Conservation (phyloP, 768 basidiomycete species). For the Leucogyrophana mollusca region DNA sequence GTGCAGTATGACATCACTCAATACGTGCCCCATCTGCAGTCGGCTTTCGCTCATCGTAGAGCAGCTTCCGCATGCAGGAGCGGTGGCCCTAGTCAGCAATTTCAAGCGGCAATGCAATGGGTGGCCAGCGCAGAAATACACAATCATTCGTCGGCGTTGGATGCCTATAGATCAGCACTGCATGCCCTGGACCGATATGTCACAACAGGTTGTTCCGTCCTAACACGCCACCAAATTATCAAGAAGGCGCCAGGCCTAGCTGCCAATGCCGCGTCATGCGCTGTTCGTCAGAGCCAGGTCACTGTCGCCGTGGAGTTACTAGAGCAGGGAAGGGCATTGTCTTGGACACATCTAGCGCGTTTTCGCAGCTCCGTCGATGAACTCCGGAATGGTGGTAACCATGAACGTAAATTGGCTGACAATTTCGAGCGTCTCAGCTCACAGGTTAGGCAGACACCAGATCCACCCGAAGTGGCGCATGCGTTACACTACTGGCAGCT, state of each 20-base stretch:
- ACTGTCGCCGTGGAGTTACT: background rate
- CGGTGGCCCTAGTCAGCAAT: no score
- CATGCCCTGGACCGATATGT: conserved; percentile 19
- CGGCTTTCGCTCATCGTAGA: no score
- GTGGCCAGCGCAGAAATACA: conserved; percentile 17
- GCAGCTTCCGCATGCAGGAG: no score
- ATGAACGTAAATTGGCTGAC: background rate
- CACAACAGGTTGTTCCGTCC: conserved; percentile 11
- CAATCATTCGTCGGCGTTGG: conserved; percentile 25
- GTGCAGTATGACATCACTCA: no score
- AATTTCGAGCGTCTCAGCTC: background rate
- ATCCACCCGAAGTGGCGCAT: background rate
- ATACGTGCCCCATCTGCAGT: no score
- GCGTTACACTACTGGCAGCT: background rate
- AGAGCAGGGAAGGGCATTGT: background rate
- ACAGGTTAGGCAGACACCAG: background rate
- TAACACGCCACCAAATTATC: no score
- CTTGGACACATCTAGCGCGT: background rate
- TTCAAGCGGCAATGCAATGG: no score
- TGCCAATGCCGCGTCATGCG: background rate
- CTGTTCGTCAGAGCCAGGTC: background rate
- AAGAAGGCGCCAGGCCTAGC: background rate
- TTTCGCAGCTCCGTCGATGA: background rate
- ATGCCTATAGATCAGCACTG: conserved; percentile 26
- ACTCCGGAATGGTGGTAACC: background rate